These are phyloP conservation scores for Jackrogersella multiformis DNA, from an alignment of 495 filamentous ascomycete genomes.

Conservation along the genomic window DNA sequence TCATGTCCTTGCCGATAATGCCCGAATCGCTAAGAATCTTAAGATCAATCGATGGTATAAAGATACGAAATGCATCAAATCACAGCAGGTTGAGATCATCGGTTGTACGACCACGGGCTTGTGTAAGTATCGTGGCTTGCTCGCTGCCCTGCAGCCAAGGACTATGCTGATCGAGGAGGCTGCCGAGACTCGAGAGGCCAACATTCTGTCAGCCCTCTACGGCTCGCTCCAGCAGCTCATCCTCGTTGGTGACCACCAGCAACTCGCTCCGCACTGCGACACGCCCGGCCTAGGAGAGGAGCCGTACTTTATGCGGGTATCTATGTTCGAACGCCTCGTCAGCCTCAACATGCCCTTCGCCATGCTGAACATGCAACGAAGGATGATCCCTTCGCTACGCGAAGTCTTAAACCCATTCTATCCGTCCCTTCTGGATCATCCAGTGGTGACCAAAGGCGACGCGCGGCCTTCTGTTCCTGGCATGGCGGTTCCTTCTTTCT, in stretches of 20 bases:
- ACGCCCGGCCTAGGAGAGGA: conserved; percentile 75
- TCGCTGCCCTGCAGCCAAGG: conserved; percentile 74
- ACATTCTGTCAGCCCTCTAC: conserved; percentile 64
- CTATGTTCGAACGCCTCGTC: conserved; percentile 71
- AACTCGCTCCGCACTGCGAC: conserved; percentile 59
- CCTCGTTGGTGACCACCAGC: conserved; percentile 65
- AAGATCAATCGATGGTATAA: conserved; percentile 47
- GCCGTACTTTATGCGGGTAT: conserved; percentile 65
- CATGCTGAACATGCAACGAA: conserved; percentile 70
- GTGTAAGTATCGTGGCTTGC: conserved; percentile 82
- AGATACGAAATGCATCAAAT: conserved; percentile 45
- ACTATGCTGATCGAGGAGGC: conserved; percentile 67
- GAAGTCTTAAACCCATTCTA: conserved; percentile 71
- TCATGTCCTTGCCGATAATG: conserved; percentile 41
- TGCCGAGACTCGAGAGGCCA: conserved; percentile 64
- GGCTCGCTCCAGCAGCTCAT: conserved; percentile 64
- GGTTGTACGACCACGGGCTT: conserved; percentile 74
- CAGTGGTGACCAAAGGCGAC: conserved; percentile 61
- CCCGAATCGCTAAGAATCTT: conserved; percentile 44
- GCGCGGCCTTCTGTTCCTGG: conserved; percentile 72
- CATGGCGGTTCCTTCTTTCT: conserved; percentile 75
- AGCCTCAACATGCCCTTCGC: conserved; percentile 71
- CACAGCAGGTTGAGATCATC: conserved; percentile 50
- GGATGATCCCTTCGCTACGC: conserved; percentile 77
- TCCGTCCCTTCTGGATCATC: conserved; percentile 72